Base-by-base conservation (phyloP, 306 rosid species). In the Cicer judaicum region DNA sequence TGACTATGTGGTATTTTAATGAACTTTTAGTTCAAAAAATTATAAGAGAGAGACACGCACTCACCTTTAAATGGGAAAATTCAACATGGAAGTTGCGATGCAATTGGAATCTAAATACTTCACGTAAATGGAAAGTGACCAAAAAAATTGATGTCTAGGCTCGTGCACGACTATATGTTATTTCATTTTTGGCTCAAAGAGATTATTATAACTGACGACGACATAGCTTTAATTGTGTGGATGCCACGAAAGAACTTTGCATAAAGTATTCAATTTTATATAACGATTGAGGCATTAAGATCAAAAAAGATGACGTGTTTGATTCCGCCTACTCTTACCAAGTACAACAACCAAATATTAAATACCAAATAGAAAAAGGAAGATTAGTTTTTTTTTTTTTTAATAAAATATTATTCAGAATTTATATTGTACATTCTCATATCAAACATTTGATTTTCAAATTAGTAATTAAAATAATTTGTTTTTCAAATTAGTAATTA, bases 211-310 rank as follows among this genome's bases (percentile, higher is more conserved):
- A 29, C 5, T 29, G 5, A 29, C 36, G 34, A 24, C 18, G 2
- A 11, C 13, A 15, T 0, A 61, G 34, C 71, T 66, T 82, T 72
- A 16, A 57, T 50, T 74, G 78, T 74, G 78, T 78, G 80, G 78
- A 68, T 68, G 74, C 74, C 83, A 78, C 83, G 70, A 11, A 67
- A 38, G 46, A 81, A 62, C 56, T 43, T 39, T 21, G 63, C 29
- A 16, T 36, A 74, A 82, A 61, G 78, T 14, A 21, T 56, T 14
- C 4, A 67, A 46, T 14, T 14, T 71, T 6, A 53, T 14, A 8
- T 16, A 72, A 63, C 55, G 9, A 57, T 72, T 29, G 7, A 65
- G 13, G 62, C 72, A 66, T 42, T 52, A 65, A 49, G 41, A 76
- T 24, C 18, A 47, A 44, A 21, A 21, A 8, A 15, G 39, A 59